Conservation (phyloP, 768 basidiomycete genomes). For the Dentipellis fragilis region DNA sequence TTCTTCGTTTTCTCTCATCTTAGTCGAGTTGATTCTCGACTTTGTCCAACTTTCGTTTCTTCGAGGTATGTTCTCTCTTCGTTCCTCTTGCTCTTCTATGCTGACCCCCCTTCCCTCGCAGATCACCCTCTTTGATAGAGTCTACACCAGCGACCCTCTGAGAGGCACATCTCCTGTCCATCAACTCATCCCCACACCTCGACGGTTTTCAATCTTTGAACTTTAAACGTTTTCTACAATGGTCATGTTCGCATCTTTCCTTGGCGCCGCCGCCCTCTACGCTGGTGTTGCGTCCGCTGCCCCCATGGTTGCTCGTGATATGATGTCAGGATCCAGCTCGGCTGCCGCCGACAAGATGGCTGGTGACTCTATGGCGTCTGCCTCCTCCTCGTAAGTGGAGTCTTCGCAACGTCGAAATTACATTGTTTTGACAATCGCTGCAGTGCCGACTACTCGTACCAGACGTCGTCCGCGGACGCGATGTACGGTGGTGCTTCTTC, state of each 20-base stretch:
- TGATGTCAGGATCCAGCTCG: constrained; percentile 1
- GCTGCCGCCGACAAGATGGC: neutral
- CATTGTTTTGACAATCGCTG: no score
- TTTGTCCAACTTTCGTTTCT: constrained; percentile 39
- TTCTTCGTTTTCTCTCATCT: constrained; percentile 27
- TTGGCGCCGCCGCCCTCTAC: constrained; percentile 45
- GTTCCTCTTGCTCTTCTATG: neutral
- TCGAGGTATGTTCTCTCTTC: constrained; percentile 13
- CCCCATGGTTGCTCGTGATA: constrained; percentile 35
- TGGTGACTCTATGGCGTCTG: neutral
- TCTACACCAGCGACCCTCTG: constrained; percentile 43
- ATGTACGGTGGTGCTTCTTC: neutral
- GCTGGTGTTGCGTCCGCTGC: constrained; percentile 41
- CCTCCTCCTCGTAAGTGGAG: neutral
- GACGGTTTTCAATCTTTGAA: constrained; percentile 29
- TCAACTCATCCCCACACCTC: constrained; percentile 33
- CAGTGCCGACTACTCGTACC: no score
- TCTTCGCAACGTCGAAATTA: no score
- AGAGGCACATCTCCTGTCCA: constrained; percentile 43
- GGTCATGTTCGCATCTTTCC: constrained; percentile 45
- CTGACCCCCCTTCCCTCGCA: constrained; percentile 18
- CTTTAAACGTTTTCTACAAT: constrained; percentile 35
- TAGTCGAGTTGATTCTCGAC: constrained; percentile 65
- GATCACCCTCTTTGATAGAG: constrained; percentile 73
- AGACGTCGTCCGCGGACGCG: neutral